phyloP scores from a whole-genome alignment of 2,329 filamentous ascomycete genomes.

The Chaetomiaceae sp. region DNA sequence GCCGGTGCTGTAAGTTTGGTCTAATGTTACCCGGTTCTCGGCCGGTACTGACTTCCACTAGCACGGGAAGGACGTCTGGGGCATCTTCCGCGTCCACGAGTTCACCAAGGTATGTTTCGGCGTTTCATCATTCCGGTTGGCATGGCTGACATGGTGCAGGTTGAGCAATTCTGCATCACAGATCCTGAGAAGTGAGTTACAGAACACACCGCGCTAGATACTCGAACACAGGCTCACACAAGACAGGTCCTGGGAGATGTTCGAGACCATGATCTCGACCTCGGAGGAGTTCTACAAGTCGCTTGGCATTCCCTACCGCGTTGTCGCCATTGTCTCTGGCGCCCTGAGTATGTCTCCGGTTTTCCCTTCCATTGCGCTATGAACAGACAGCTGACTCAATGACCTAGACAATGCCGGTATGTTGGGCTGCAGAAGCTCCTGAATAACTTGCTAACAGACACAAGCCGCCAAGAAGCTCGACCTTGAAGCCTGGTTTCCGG shows the following conservation, averaged over 20 bases:
- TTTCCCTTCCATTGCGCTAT: no score
- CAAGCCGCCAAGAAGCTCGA: constrained; percentile 82
- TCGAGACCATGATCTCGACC: constrained; percentile 85
- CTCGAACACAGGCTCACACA: constrained; percentile 62
- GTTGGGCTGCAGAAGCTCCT: neutral
- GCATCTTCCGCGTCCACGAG: constrained; percentile 95
- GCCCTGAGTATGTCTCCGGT: constrained; percentile 56
- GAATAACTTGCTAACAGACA: neutral
- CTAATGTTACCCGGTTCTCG: no score
- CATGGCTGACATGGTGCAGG: constrained; percentile 60
- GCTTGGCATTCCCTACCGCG: constrained; percentile 80
- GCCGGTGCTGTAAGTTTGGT: constrained; percentile 52
- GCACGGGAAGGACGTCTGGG: constrained; percentile 79
- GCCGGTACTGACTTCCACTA: constrained; percentile 6
- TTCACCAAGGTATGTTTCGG: constrained; percentile 71
- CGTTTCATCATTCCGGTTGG: no score
- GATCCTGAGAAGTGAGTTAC: constrained; percentile 51
- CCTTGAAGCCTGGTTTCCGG: constrained; percentile 93
- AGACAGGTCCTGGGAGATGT: constrained; percentile 78
- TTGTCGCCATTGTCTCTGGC: constrained; percentile 93
- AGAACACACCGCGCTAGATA: no score
- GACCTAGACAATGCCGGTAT: constrained; percentile 56
- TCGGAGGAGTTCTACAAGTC: constrained; percentile 96
- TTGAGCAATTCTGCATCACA: constrained; percentile 45
- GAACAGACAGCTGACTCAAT: constrained; percentile 1